Evolutionary conservation across 352 stramenopile genomes (phyloP).

Genomic region (Globisporangium rhizosaccharum): DNA sequence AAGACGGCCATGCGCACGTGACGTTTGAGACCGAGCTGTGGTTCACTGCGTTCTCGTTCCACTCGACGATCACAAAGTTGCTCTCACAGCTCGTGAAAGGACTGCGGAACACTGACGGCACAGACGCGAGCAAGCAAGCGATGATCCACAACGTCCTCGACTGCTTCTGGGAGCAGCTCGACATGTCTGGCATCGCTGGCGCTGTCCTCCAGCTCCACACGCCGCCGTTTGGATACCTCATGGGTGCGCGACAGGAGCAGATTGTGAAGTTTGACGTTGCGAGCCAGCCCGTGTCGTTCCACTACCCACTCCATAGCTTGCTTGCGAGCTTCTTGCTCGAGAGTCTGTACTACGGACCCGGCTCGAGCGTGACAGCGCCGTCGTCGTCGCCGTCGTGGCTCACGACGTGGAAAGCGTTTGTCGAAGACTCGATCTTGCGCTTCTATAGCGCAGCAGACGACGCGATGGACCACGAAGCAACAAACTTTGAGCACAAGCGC

Average conservation of each 20-base stretch:
- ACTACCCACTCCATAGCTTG: conserved; percentile 86
- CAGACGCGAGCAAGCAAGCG: conserved; percentile 27
- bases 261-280: conserved; percentile 79
- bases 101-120: conserved; percentile 48
- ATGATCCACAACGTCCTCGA: conserved; percentile 75
- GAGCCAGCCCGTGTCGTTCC: conserved; percentile 80
- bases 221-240: conserved; percentile 55
- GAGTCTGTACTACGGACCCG: conserved; percentile 53
- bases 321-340: conserved; percentile 80
- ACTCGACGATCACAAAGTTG: conserved; percentile 64
- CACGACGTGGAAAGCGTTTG: conserved; percentile 38
- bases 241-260: conserved; percentile 35
- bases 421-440: conserved; percentile 42
- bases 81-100: conserved; percentile 56
- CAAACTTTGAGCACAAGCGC: conserved; percentile 32
- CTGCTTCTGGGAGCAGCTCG: conserved; percentile 72
- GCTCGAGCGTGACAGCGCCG: conserved; percentile 6
- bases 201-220: conserved; percentile 45
- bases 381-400: conserved; percentile 28
- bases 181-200: conserved; percentile 34
- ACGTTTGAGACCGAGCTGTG: conserved; percentile 94
- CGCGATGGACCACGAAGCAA: conserved; percentile 16
- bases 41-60: conserved; percentile 92
- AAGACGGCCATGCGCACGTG: conserved; percentile 84
- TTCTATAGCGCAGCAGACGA: conserved; percentile 23